Evolutionary conservation across 768 basidiomycete genomes (phyloP).

Genomic region (Glaciozyma martinii): DNA sequence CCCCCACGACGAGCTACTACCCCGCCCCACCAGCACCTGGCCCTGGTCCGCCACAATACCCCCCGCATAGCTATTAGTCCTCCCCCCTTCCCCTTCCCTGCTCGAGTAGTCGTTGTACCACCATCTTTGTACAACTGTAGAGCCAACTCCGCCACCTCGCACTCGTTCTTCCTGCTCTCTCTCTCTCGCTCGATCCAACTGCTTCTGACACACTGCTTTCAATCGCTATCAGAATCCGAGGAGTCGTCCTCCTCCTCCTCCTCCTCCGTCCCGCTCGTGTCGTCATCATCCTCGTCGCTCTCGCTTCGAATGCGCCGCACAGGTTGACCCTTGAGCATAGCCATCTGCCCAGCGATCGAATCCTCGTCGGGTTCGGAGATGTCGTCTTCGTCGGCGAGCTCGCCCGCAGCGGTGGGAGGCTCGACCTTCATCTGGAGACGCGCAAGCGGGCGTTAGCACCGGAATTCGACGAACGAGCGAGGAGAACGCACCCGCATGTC

Average conservation of each 20-base stretch:
- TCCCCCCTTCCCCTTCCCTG: too few relatives aligned
- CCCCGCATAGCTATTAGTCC: too few relatives aligned
- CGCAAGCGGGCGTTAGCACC: background rate
- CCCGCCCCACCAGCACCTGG: too few relatives aligned
- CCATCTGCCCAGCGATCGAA: constrained; percentile 93
- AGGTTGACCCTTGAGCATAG: constrained; percentile 55
- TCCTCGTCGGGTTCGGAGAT: constrained; percentile 99
- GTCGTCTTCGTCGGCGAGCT: constrained; percentile 60
- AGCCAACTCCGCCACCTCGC: too few relatives aligned
- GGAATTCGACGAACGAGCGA: background rate
- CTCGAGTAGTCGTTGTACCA: too few relatives aligned
- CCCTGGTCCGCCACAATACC: too few relatives aligned
- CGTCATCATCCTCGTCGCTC: constrained; percentile 49
- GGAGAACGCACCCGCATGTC: constrained; percentile 59
- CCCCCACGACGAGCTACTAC: too few relatives aligned
- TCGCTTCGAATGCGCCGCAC: constrained; percentile 33
- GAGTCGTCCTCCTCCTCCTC: constrained; percentile 42
- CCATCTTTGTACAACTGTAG: too few relatives aligned
- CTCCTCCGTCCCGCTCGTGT: constrained; percentile 43
- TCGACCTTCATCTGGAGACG: constrained; percentile 72
- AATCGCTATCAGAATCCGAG: constrained; percentile 3
- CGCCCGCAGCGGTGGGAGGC: constrained; percentile 56
- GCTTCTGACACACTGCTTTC: background rate
- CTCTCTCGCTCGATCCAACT: too few relatives aligned
- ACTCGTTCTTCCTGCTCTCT: too few relatives aligned